Conservation (phyloP, 768 basidiomycete species). For the Boletus vinaceobasis region DNA sequence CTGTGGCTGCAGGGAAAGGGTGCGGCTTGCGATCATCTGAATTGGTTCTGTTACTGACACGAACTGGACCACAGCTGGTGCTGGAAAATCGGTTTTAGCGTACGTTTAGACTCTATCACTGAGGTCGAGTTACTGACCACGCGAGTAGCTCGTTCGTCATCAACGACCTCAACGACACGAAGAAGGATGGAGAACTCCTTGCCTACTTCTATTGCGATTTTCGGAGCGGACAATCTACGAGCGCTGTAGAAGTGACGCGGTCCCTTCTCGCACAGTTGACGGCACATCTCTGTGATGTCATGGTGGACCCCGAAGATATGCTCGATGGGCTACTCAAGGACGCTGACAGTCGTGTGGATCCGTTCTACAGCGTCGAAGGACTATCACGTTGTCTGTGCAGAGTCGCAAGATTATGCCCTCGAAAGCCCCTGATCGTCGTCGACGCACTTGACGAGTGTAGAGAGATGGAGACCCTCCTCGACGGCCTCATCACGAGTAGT, state of each 20-base stretch:
- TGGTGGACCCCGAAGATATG: neutral
- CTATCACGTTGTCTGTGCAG: neutral
- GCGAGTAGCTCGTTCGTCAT: neutral
- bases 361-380: constrained; percentile 1
- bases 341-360: neutral
- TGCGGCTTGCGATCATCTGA: neutral
- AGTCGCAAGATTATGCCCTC: neutral
- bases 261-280: constrained; percentile 21
- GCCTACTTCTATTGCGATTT: constrained; percentile 27
- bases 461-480: constrained; percentile 7
- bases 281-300: neutral
- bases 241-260: constrained; percentile 13
- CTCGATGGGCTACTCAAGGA: constrained; percentile 6
- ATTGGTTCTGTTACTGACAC: neutral
- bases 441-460: constrained; percentile 26
- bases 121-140: neutral
- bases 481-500: neutral
- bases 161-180: neutral
- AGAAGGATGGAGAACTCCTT: neutral
- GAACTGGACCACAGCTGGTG: neutral
- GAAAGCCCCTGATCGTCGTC: constrained; percentile 10
- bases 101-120: neutral
- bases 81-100: constrained; percentile 1
- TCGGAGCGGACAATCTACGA: constrained; percentile 1
- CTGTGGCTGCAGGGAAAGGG: constrained; percentile 20